These are phyloP conservation scores for Ascochyta koolunga DNA, from an alignment of 2,329 filamentous ascomycete genomes.

Conservation along the genomic window DNA sequence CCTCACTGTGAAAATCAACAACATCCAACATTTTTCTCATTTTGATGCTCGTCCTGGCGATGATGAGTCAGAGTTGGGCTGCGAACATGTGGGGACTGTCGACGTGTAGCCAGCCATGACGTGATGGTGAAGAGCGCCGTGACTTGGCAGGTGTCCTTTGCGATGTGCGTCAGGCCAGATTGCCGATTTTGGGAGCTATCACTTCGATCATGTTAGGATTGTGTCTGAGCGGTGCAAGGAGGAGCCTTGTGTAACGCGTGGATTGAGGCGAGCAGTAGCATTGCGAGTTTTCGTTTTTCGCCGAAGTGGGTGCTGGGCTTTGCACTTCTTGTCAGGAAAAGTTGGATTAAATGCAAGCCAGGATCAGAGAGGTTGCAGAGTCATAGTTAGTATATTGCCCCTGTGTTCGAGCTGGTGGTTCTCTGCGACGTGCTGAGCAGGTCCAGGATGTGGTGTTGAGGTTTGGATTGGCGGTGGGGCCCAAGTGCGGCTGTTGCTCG, in stretches of 20 bases:
- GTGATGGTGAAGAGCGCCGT: background rate
- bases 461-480: background rate
- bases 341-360: too few species aligned
- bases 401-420: too few species aligned
- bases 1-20: too few species aligned
- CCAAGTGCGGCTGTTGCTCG: constrained; percentile 1
- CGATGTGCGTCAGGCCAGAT: background rate
- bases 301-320: too few species aligned
- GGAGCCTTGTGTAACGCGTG: constrained; percentile 5
- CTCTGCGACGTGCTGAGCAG: too few species aligned
- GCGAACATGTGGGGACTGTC: constrained; percentile 8
- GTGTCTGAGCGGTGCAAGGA: constrained; percentile 8
- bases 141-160: background rate
- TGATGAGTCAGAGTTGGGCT: constrained; percentile 15
- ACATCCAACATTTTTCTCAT: too few species aligned
- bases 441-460: background rate
- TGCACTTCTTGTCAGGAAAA: background rate
- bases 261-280: background rate
- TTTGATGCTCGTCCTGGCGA: background rate
- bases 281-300: background rate
- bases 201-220: background rate
- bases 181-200: background rate
- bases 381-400: too few species aligned
- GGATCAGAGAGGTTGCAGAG: background rate
- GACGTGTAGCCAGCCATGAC: background rate